These are phyloP conservation scores for Andrographis paniculata DNA, from an alignment of 305 asterid genomes.

Conservation along the genomic window DNA sequence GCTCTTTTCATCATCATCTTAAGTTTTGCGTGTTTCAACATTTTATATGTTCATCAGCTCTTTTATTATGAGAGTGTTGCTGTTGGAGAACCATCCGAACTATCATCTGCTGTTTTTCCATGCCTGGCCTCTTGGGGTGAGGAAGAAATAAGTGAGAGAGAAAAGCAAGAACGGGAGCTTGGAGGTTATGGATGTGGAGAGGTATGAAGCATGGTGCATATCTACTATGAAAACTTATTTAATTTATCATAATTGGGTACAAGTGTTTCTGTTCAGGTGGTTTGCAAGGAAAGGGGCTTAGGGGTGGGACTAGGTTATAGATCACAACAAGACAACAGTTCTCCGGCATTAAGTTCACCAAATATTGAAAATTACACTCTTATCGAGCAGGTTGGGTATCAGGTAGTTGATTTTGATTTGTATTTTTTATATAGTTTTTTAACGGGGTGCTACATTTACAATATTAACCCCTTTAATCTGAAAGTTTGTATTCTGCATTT, in stretches of 20 bases:
- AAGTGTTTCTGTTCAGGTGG: constrained; percentile 48
- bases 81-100: constrained; percentile 82
- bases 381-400: constrained; percentile 37
- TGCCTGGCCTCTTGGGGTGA: constrained; percentile 96
- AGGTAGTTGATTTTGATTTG: constrained; percentile 31
- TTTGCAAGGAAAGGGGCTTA: constrained; percentile 93
- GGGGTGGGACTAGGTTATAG: constrained; percentile 71
- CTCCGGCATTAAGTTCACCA: constrained; percentile 31
- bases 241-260: constrained; percentile 13
- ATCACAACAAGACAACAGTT: constrained; percentile 37
- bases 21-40: constrained; percentile 12
- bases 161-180: constrained; percentile 86
- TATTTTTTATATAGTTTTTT: no score
- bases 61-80: constrained; percentile 96
- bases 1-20: constrained; percentile 4
- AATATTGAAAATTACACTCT: constrained; percentile 41
- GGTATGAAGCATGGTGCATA: constrained; percentile 35
- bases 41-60: constrained; percentile 45
- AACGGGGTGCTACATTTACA: no score
- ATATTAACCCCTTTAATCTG: no score
- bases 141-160: constrained; percentile 94
- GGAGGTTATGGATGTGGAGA: constrained; percentile 98
- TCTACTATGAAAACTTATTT: constrained; percentile 11
- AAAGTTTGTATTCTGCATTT: no score
- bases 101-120: constrained; percentile 80